Evolutionary conservation across 2,329 filamentous ascomycete species (phyloP), one percentile per base, ranked within the genome.

Genomic region (Xylariaceae sp.): DNA sequence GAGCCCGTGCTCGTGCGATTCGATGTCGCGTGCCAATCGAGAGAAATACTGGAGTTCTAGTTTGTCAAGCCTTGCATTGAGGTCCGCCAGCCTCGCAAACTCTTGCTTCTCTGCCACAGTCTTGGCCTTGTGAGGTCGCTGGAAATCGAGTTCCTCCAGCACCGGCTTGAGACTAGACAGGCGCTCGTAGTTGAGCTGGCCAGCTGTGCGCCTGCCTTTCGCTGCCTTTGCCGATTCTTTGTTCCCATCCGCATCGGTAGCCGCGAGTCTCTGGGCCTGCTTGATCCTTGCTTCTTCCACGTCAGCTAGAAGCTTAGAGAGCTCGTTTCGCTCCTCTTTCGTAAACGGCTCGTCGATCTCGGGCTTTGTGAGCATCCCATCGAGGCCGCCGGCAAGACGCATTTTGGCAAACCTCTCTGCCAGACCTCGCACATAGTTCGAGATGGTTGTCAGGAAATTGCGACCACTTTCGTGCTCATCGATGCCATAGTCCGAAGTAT

Each of bases 381-480:
- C 64, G 9, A 83, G 61, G 3, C 76, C 76, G 8, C 70, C 70
- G 34, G 68, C 60, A 36, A 62, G 62, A 44, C 73, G 76, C 34
- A 68, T 70, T 14, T 64, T 68, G 16, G 70, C 71, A 38, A 92
- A 67, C 48, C 74, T 80, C 9, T 74, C 64, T 1, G 82, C 83
- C 3, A 77, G 61, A n/a, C 63, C 69, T 40, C 69, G 66, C 14
- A 96, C 74, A 54, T 87, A 88, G 12, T 76, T 72, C 39, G 85
- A 73, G 21, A 97, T 84, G 0, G 83, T 85, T 43, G 83, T 75
- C 34, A 96, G 70, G 62, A 95, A 97, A 33, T 79, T 78, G 56
- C 90, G 77, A 30, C 81, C 84, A 53, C 88, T 87, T 59, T 97
- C 92, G 46, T 83, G 76, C 54, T 88, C 82, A 50, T 90, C 85